Base-by-base conservation (phyloP, 1,284 basidiomycete species). In the Cryptococcus deneoformans region DNA sequence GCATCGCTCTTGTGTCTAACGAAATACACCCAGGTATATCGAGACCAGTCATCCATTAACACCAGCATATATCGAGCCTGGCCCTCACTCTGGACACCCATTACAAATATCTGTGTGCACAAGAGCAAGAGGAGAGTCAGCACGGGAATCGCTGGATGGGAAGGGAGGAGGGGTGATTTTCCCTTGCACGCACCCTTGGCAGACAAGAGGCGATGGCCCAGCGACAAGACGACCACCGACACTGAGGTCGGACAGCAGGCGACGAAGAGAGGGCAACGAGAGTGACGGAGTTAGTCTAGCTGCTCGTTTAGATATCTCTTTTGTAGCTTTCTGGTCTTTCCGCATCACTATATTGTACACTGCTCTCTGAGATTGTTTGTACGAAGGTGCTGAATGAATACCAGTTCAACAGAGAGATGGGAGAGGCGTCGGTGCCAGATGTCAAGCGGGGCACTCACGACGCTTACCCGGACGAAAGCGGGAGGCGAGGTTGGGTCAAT, bases 31-130 rank as follows among this genome's bases (percentile, higher is more conserved):
- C 52, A 54, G 37, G 34, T 35, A 24, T 43, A 53, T 37, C 52
- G 46, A 7, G 56, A 49, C 10, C 12, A 12, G 36, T 58, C 46
- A 43, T 58, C 56, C 38, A 54, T 38, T 3, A 54, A 9, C 0
- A 46, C 44, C 53, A 59, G 35, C 40, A 55, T 29, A 38, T 53
- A 58, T 3, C 38, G 42, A 10, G 35, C 46, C n/a, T 39, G 52
- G 12, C 52, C 52, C n/a, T 34, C 34, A n/a, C 34, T 39, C 40
- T 45, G 50, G 11, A 29, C 14, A 11, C 54, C 54, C 47, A 51
- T 44, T 49, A 52, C 54, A 56, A 1, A 51, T 20, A n/a, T 52
- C 48, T 40, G 34, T 48, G 20, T 43, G 39, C 16, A 39, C 20
- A 11, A 51, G 50, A 49, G 42, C 50, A 39, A 56, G 49, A 36